Conservation (phyloP, 768 basidiomycete species). For the Pleurotus tuber-regium region DNA sequence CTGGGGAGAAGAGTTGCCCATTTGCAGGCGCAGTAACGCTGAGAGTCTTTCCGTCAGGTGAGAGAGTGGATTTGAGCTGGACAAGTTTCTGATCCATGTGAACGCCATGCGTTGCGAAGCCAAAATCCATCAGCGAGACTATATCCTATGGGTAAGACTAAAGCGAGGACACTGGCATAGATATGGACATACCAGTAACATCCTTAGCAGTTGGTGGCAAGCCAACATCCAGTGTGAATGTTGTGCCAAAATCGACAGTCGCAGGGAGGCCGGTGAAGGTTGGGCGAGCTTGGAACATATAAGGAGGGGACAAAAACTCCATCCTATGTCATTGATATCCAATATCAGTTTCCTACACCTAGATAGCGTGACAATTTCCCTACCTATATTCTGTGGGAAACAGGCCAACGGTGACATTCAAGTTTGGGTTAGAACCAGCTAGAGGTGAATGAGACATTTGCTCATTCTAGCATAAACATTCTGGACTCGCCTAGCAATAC, state of each 20-base stretch:
- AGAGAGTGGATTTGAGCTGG: conserved; percentile 31
- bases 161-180: too few relatives aligned
- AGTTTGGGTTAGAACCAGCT: too few relatives aligned
- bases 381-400: conserved; percentile 33
- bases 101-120: conserved; percentile 41
- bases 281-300: conserved; percentile 35
- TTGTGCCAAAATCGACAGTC: too few relatives aligned
- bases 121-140: conserved; percentile 40
- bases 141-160: not conserved
- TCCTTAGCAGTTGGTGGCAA: too few relatives aligned
- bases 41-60: conserved; percentile 28
- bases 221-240: too few relatives aligned
- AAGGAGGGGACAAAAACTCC: conserved; percentile 41
- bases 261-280: too few relatives aligned
- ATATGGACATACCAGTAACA: too few relatives aligned
- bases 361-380: too few relatives aligned
- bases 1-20: conserved; percentile 37
- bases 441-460: too few relatives aligned
- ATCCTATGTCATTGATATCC: too few relatives aligned
- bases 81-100: conserved; percentile 38
- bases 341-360: too few relatives aligned
- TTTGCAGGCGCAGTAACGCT: conserved; percentile 33
- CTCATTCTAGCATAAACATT: too few relatives aligned
- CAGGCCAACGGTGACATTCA: conserved; percentile 17
- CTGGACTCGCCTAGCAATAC: conserved; percentile 26